Evolutionary conservation across 148 eudicot genomes (phyloP).

Genomic region (Cornus controversa): DNA sequence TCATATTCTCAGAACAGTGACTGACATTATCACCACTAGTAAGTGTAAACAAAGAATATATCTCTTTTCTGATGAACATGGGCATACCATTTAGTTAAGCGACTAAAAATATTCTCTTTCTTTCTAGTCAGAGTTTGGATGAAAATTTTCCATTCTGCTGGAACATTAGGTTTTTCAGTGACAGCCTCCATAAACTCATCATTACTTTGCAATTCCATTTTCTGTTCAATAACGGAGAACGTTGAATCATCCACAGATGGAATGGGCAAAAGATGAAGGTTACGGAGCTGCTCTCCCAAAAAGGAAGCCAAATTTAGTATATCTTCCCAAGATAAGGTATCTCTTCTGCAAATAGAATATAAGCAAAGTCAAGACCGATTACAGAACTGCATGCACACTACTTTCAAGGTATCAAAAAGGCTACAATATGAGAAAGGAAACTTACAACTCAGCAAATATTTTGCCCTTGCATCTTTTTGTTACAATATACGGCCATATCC

Average conservation of each 20-base stretch:
- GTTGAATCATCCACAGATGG: slow-evolving; percentile 42
- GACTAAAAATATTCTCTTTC: slow-evolving; percentile 52
- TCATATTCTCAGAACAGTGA: neutral
- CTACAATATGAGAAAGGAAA: neutral
- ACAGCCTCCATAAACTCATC: slow-evolving; percentile 32
- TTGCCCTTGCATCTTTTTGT: slow-evolving; percentile 79
- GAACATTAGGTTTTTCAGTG: slow-evolving; percentile 25
- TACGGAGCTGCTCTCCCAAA: slow-evolving; percentile 73
- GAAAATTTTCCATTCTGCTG: slow-evolving; percentile 53
- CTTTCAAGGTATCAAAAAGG: neutral
- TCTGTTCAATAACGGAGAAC: slow-evolving; percentile 24
- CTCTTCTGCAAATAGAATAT: slow-evolving; percentile 59
- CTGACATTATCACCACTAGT: neutral
- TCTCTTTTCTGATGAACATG: neutral
- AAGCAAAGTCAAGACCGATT: slow-evolving; percentile 9
- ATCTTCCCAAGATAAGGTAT: slow-evolving; percentile 62
- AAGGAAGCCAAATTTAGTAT: slow-evolving; percentile 79
- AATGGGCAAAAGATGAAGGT: slow-evolving; percentile 70
- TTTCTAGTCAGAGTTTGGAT: slow-evolving; percentile 45
- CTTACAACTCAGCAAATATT: slow-evolving; percentile 81
- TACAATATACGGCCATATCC: slow-evolving; percentile 77
- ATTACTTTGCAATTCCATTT: slow-evolving; percentile 24
- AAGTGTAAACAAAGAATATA: neutral
- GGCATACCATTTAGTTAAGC: slow-evolving; percentile 70
- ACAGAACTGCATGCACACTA: neutral